A percentile compares a stretch with the other conserved stretches of the same genome.
phyloP scores from a whole-genome alignment of 345 rosid genomes.

The Luvunga scandens region DNA sequence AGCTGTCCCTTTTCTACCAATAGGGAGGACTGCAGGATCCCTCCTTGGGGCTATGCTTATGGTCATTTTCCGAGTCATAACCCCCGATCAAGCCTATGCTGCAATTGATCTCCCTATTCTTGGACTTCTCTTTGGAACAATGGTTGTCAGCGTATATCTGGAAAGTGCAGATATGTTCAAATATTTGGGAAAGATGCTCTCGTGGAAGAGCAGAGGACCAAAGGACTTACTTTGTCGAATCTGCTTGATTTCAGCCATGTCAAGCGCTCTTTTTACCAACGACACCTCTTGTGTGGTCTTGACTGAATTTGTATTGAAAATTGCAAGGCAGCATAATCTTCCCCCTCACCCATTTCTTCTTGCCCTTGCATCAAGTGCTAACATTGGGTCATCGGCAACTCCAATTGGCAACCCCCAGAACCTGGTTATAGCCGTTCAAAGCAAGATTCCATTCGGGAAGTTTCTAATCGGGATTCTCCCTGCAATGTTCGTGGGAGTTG shows the following conservation, averaged over 20 bases:
- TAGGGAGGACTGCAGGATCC: slow-evolving; percentile 91
- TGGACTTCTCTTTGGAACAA: slow-evolving; percentile 85
- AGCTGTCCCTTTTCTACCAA: slow-evolving; percentile 66
- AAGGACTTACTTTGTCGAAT: slow-evolving; percentile 69
- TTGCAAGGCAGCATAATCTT: slow-evolving; percentile 75
- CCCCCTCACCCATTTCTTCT: slow-evolving; percentile 79
- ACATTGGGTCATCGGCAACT: slow-evolving; percentile 84
- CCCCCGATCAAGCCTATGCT: slow-evolving; percentile 73
- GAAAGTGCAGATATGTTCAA: slow-evolving; percentile 81
- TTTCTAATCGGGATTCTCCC: slow-evolving; percentile 66
- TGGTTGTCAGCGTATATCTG: slow-evolving; percentile 82
- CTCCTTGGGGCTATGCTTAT: slow-evolving; percentile 80
- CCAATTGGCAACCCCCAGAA: slow-evolving; percentile 93
- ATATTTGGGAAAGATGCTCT: slow-evolving; percentile 64
- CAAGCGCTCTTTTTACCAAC: slow-evolving; percentile 85
- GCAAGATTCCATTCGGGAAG: slow-evolving; percentile 54
- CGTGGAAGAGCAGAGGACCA: slow-evolving; percentile 72
- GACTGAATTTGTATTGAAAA: slow-evolving; percentile 78
- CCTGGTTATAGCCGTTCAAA: slow-evolving; percentile 72
- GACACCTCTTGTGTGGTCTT: slow-evolving; percentile 78
- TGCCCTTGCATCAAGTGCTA: slow-evolving; percentile 82
- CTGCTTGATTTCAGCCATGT: slow-evolving; percentile 67
- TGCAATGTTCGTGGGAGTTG: slow-evolving; percentile 61
- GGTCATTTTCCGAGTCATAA: slow-evolving; percentile 69
- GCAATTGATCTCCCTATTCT: slow-evolving; percentile 83